A percentile compares a stretch with the other conserved stretches of the same genome.
Evolutionary conservation across 129 eudicot genomes (phyloP).

Genomic region (Tanacetum coccineum): DNA sequence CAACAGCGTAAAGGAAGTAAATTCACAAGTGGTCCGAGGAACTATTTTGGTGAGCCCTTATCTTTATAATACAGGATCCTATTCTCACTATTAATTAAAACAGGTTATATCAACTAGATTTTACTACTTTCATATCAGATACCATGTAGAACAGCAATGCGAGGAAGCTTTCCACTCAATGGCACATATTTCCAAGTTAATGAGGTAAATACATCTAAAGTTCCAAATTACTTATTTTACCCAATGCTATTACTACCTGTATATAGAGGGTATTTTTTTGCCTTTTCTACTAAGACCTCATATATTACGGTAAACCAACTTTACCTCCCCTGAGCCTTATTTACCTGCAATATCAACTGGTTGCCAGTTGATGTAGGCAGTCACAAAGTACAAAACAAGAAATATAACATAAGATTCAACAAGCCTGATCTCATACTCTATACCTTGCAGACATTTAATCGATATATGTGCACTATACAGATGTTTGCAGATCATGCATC

Average conservation of each 20-base stretch:
- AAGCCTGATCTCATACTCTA: not conserved
- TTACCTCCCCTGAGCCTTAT: not conserved
- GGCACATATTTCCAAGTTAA: constrained; percentile 16
- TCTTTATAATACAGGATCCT: not conserved
- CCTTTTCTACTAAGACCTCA: no score
- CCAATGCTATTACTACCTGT: not conserved
- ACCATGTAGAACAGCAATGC: constrained; percentile 17
- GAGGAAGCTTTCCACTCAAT: constrained; percentile 16
- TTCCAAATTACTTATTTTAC: not conserved
- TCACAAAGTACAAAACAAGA: not conserved
- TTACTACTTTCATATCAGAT: constrained; percentile 4
- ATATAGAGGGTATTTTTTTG: no score
- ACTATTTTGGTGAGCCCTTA: constrained; percentile 59
- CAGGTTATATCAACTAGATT: not conserved
- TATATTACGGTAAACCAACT: not conserved
- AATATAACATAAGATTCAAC: not conserved
- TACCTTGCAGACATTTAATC: not conserved
- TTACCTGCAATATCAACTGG: not conserved
- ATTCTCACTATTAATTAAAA: not conserved
- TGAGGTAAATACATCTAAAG: not conserved
- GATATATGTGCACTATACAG: constrained; percentile 11
- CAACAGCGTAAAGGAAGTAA: constrained; percentile 51
- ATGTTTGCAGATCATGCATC: constrained; percentile 19
- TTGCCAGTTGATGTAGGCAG: not conserved
- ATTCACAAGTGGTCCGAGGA: constrained; percentile 68